A percentile compares a stretch with the other conserved stretches of the same genome.
phyloP scores from a whole-genome alignment of 2,329 filamentous ascomycete species.

The Tolypocladium nubicola region DNA sequence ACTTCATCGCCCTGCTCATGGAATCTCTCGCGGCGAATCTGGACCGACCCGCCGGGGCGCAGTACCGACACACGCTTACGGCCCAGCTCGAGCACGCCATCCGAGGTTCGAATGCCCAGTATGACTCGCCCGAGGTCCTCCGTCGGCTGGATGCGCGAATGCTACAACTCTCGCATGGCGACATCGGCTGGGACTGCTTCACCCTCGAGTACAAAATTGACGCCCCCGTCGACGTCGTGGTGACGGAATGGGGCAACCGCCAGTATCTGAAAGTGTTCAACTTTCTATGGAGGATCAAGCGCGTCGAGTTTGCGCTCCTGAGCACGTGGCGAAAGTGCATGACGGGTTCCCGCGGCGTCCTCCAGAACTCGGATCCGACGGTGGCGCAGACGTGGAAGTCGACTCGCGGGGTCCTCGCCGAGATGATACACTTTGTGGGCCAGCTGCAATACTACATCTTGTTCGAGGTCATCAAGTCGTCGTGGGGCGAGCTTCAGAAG shows the following conservation, averaged over 20 bases:
- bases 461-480: constrained; percentile 95
- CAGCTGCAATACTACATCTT: constrained; percentile 98
- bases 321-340: constrained; percentile 93
- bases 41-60: constrained; percentile 88
- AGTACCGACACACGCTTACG: constrained; percentile 92
- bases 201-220: constrained; percentile 98
- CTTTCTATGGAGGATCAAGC: constrained; percentile 95
- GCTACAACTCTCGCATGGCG: constrained; percentile 90
- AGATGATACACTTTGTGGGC: constrained; percentile 97
- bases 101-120: constrained; percentile 92
- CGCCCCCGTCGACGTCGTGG: constrained; percentile 90
- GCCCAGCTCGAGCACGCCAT: constrained; percentile 98
- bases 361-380: constrained; percentile 59
- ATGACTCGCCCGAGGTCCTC: constrained; percentile 84
- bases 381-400: constrained; percentile 79
- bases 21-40: constrained; percentile 88
- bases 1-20: constrained; percentile 96
- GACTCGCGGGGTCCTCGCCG: constrained; percentile 77
- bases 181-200: constrained; percentile 99
- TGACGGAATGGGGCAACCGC: constrained; percentile 88
- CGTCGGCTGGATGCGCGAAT: constrained; percentile 92
- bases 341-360: constrained; percentile 86
- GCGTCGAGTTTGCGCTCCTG: constrained; percentile 86
- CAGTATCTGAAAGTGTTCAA: constrained; percentile 99
- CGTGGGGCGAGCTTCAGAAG: constrained; percentile 82